phyloP scores from a whole-genome alignment of 352 stramenopile genomes.

The Globisporangium iwayamae region DNA sequence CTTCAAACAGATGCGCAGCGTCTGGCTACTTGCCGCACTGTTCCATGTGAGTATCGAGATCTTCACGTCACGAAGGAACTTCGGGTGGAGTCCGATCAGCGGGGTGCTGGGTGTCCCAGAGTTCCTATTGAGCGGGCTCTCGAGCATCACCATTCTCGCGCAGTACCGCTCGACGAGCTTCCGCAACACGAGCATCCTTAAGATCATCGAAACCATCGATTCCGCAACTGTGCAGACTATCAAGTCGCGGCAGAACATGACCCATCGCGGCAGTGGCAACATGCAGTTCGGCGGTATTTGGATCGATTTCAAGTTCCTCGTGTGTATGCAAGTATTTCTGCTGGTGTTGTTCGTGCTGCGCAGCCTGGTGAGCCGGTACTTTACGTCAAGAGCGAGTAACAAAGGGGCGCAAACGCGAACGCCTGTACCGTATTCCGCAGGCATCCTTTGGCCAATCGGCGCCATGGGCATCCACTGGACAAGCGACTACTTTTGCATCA shows the following conservation, averaged over 20 bases:
- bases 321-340: constrained; percentile 1
- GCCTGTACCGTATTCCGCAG: constrained; percentile 14
- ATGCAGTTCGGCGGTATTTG: constrained; percentile 4
- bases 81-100: constrained; percentile 3
- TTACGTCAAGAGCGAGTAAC: not conserved
- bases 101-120: constrained; percentile 10
- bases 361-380: not conserved
- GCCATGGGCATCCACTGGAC: constrained; percentile 19
- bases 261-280: constrained; percentile 5
- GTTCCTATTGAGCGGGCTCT: constrained; percentile 8
- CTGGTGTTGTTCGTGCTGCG: not conserved
- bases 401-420: constrained; percentile 1
- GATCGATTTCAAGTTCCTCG: constrained; percentile 14
- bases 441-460: constrained; percentile 9
- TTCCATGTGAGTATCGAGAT: not conserved
- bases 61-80: constrained; percentile 2
- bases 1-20: constrained; percentile 19
- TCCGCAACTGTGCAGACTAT: not conserved
- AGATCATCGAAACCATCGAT: not conserved
- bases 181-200: constrained; percentile 3
- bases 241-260: constrained; percentile 6
- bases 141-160: constrained; percentile 9
- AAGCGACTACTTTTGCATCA: constrained; percentile 13
- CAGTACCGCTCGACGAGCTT: constrained; percentile 9
- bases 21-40: constrained; percentile 13